These are phyloP conservation scores for Choanephora cucurbitarum DNA, from an alignment of 371 early-diverging fungal genomes.

Conservation along the genomic window DNA sequence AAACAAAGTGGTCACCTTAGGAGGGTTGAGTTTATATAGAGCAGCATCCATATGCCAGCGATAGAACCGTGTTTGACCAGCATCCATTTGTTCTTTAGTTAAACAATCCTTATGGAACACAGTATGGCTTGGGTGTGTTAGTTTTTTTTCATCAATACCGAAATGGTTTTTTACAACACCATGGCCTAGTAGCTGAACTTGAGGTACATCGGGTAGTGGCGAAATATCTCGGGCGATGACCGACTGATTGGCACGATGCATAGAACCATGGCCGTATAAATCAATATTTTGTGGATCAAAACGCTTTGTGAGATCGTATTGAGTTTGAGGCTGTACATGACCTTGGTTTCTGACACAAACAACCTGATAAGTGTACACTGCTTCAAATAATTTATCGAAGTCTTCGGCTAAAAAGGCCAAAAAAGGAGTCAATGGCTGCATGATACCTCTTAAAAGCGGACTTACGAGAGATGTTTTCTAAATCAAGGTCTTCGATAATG, in stretches of 20 bases:
- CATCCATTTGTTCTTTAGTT: conserved; percentile 42
- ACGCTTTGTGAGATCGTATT: conserved; percentile 43
- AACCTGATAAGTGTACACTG: conserved; percentile 51
- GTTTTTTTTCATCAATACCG: conserved; percentile 45
- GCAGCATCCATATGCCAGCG: conserved; percentile 61
- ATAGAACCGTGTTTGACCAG: conserved; percentile 49
- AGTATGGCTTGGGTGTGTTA: conserved; percentile 45
- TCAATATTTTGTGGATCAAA: conserved; percentile 51
- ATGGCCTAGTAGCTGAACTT: conserved; percentile 50
- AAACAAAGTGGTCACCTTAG: conserved; percentile 50
- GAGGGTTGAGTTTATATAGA: conserved; percentile 47
- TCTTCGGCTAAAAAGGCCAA: conserved; percentile 33
- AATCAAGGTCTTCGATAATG: conserved; percentile 40
- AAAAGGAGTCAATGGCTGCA: not conserved
- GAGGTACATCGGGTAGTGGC: conserved; percentile 43
- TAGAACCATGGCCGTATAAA: conserved; percentile 47
- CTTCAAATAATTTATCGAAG: conserved; percentile 44
- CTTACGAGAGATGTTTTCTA: conserved; percentile 46
- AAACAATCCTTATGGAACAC: conserved; percentile 41
- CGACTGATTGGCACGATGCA: conserved; percentile 41
- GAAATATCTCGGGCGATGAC: conserved; percentile 51
- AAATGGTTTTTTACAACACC: conserved; percentile 44
- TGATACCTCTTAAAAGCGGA: not conserved
- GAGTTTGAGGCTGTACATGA: conserved; percentile 44
- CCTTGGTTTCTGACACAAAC: conserved; percentile 45